Conservation (phyloP, 805 yeast genomes). For the Teunomyces gatunensis region DNA sequence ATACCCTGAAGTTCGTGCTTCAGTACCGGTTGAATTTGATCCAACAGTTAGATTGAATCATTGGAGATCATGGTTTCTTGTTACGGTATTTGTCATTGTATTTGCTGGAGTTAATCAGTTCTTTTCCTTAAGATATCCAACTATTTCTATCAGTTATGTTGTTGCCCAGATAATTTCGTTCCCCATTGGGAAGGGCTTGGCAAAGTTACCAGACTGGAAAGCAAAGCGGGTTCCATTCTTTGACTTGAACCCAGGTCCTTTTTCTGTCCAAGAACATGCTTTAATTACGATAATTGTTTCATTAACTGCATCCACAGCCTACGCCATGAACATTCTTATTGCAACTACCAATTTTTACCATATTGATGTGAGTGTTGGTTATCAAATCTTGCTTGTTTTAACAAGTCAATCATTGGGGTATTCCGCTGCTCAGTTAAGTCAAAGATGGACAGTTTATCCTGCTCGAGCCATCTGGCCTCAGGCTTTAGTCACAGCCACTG, state of each 20-base stretch:
- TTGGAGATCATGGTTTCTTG: conserved; percentile 21
- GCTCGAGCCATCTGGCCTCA: conserved; percentile 54
- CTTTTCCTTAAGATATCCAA: conserved; percentile 24
- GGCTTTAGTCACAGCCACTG: conserved; percentile 19
- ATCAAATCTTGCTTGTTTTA: conserved; percentile 22
- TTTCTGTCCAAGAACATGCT: conserved; percentile 20
- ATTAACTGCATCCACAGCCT: conserved; percentile 21
- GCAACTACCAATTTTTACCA: conserved; percentile 19
- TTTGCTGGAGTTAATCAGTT: conserved; percentile 26
- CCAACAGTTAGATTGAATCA: conserved; percentile 15
- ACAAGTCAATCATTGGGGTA: conserved; percentile 27
- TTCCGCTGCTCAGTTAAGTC: conserved; percentile 26
- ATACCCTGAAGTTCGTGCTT: conserved; percentile 22
- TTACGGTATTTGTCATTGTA: conserved; percentile 19
- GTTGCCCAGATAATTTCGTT: conserved; percentile 25
- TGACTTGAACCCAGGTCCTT: conserved; percentile 21
- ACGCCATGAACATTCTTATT: conserved; percentile 18
- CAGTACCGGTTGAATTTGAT: conserved; percentile 18
- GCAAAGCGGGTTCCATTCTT: conserved; percentile 13
- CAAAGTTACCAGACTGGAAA: conserved; percentile 11
- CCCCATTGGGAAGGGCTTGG: conserved; percentile 21
- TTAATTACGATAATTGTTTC: conserved; percentile 20
- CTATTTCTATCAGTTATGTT: conserved; percentile 20
- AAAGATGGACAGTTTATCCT: conserved; percentile 46
- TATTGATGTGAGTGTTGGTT: conserved; percentile 21